Evolutionary conservation across 768 basidiomycete genomes (phyloP), one percentile per base, ranked within the genome.

Genomic region (Melanogaster broomeanus): DNA sequence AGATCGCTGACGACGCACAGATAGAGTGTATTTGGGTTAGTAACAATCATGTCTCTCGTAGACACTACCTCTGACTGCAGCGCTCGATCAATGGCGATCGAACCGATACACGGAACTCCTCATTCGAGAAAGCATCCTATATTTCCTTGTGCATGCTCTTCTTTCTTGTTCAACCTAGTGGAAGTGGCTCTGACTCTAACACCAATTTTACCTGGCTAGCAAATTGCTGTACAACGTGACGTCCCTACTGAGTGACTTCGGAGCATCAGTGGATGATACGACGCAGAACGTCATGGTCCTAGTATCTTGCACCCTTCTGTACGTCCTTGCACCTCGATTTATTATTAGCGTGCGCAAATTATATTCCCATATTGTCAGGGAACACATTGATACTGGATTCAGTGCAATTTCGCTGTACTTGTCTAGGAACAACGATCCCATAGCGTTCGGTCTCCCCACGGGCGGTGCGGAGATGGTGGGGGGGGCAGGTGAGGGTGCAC

Each of bases 331-430:
- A 27, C 56, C 56, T 7, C 51, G 60, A 9, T 61, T 61, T 37
- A 48, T 61, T 43, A 49, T 62, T 3, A 38, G 22, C 25, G 35
- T 61, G 16, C 53, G 61, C 16, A 49, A 47, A 7, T 7, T 52
- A 30, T 51, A 45, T 28, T 47, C 53, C 11, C 38, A 30, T 3
- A 42, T 45, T 30, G 28, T 31, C 18, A 31, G 11, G 16, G 35
- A 42, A 31, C 49, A 38, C 4, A 48, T 62, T 12, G 57, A 62
- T 21, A 51, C 42, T 6, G 61, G 57, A 25, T 59, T 59, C 25
- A 54, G 54, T 0, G 13, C 42, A 2, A 21, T 30, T 2, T 43
- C 48, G 2, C 41, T 37, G 9, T 11, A 18, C 9, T 4, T 6
- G 10, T 6, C 4, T n/a, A n/a, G n/a, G n/a, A n/a, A n/a, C 5